Percentiles rank a stretch among this genome's conserved stretches.
Conservation (phyloP, 495 filamentous ascomycete species). For the Cercophora newfieldiana region DNA sequence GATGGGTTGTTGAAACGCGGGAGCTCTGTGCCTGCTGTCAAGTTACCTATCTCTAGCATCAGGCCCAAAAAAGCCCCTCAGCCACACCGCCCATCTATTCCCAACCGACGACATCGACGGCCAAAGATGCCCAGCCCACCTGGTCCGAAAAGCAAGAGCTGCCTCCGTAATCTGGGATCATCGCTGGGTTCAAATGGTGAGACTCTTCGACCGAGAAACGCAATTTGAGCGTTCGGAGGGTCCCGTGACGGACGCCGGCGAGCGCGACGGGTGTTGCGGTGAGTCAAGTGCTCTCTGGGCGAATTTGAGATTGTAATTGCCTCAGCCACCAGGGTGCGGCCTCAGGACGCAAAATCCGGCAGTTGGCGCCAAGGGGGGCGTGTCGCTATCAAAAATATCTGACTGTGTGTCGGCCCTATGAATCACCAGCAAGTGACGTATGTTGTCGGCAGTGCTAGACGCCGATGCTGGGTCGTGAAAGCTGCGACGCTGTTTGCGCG, state of each 20-base stretch:
- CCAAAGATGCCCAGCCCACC: neutral
- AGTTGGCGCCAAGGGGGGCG: neutral
- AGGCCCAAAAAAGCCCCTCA: neutral
- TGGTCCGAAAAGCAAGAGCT: neutral
- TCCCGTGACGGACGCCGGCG: slow-evolving; percentile 16
- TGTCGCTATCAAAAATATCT: slow-evolving; percentile 2
- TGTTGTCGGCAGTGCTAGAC: neutral
- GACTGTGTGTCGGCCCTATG: slow-evolving; percentile 1
- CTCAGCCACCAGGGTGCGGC: slow-evolving; percentile 19
- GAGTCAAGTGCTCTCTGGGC: slow-evolving; percentile 11
- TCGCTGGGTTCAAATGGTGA: neutral
- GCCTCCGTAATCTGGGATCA: neutral
- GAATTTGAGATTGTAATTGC: slow-evolving; percentile 9
- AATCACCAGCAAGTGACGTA: slow-evolving; percentile 9
- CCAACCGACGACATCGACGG: neutral
- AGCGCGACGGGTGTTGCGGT: slow-evolving; percentile 11
- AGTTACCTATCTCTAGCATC: neutral
- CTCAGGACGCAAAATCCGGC: neutral
- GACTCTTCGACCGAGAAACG: neutral
- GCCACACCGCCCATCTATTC: neutral
- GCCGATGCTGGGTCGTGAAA: neutral
- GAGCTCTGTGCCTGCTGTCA: neutral
- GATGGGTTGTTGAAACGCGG: slow-evolving; percentile 9
- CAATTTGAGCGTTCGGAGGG: neutral
- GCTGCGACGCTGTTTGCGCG: neutral